Conservation (phyloP, 2,329 filamentous ascomycete species). For the Septoria petroselini region DNA sequence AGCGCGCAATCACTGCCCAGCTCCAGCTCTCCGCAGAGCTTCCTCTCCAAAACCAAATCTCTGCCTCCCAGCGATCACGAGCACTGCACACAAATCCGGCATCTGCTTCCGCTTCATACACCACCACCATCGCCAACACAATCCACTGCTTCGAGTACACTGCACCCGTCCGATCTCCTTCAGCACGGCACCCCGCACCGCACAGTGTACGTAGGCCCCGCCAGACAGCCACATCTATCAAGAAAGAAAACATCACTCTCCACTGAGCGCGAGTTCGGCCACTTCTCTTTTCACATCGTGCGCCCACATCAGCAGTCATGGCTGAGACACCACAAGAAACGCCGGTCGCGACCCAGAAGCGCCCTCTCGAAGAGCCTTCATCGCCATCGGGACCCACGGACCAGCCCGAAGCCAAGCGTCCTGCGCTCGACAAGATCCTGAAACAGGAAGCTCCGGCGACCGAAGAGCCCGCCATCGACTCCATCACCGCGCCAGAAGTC, state of each 20-base stretch:
- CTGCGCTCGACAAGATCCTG: constrained; percentile 86
- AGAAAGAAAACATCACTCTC: constrained; percentile 6
- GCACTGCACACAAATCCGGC: constrained; percentile 1
- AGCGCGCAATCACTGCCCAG: constrained; percentile 4
- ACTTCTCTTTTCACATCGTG: background rate
- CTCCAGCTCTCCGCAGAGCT: constrained; percentile 6
- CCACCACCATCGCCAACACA: constrained; percentile 19
- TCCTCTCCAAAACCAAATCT: background rate
- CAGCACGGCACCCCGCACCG: constrained; percentile 13
- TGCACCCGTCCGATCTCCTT: constrained; percentile 16
- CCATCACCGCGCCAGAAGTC: constrained; percentile 35
- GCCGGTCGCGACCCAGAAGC: constrained; percentile 70
- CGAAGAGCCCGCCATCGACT: constrained; percentile 29
- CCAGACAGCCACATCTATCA: constrained; percentile 25
- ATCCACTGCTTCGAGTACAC: constrained; percentile 17
- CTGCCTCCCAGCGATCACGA: constrained; percentile 7
- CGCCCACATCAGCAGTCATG: constrained; percentile 24
- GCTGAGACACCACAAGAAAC: constrained; percentile 43
- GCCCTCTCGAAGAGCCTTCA: constrained; percentile 93
- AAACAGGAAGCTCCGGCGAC: constrained; percentile 58
- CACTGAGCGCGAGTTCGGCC: background rate
- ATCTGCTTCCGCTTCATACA: constrained; percentile 1
- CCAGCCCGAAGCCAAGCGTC: constrained; percentile 95
- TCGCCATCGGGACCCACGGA: constrained; percentile 88
- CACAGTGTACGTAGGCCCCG: constrained; percentile 26